Conservation (phyloP, 1,139 yeast genomes). For the Hanseniaspora uvarum region DNA sequence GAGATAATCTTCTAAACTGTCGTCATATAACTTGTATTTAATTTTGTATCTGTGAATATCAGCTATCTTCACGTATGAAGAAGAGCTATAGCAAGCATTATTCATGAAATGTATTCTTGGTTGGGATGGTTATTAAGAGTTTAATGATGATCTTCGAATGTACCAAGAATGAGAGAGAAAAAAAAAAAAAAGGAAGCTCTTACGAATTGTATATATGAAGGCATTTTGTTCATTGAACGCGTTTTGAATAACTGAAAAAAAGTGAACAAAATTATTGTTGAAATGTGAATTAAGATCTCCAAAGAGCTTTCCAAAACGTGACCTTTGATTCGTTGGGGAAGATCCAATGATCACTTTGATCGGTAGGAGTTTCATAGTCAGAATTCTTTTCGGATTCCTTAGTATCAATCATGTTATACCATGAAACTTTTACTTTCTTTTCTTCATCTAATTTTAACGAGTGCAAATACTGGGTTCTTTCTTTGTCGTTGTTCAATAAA, state of each 20-base stretch:
- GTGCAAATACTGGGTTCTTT: conserved; percentile 44
- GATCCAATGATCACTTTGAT: conserved; percentile 39
- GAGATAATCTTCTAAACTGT: conserved; percentile 20
- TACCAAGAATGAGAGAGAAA: background rate
- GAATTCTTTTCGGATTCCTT: conserved; percentile 40
- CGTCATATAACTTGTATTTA: conserved; percentile 36
- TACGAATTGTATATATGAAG: background rate
- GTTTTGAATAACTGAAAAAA: background rate
- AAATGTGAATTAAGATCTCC: background rate
- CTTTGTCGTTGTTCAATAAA: conserved; percentile 63
- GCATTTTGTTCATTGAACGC: background rate
- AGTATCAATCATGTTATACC: conserved; percentile 67
- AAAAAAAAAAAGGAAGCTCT: background rate
- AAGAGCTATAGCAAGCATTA: conserved; percentile 17
- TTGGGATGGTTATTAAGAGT: background rate
- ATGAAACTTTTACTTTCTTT: conserved; percentile 72
- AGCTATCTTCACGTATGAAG: conserved; percentile 43
- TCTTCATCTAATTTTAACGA: conserved; percentile 24
- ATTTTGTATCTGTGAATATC: conserved; percentile 45
- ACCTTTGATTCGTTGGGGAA: conserved; percentile 60
- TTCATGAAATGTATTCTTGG: background rate
- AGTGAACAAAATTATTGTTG: background rate
- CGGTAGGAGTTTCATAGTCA: conserved; percentile 9
- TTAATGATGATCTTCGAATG: background rate
- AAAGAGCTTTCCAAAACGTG: conserved; percentile 55